Conservation (phyloP, 1,284 basidiomycete species). For the Veloboletus limbatus region DNA sequence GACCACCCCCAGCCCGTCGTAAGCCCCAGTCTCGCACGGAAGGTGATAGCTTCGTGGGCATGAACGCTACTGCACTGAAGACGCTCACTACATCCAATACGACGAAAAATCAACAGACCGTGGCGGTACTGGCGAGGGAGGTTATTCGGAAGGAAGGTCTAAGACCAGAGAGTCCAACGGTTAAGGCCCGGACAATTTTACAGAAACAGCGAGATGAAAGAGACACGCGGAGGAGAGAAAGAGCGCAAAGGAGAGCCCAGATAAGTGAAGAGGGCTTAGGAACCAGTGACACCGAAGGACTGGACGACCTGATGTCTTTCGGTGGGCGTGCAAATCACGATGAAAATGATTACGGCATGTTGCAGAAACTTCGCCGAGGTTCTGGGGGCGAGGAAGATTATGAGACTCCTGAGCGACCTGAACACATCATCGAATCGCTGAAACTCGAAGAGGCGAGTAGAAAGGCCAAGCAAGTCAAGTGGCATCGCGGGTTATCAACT, state of each 20-base stretch:
- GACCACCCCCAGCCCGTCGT: constrained; percentile 40
- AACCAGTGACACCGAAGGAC: constrained; percentile 28
- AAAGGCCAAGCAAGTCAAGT: constrained; percentile 58
- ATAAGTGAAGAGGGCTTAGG: constrained; percentile 40
- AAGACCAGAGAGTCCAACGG: constrained; percentile 75
- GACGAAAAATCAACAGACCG: constrained; percentile 61
- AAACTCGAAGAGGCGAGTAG: constrained; percentile 39
- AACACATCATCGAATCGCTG: constrained; percentile 37
- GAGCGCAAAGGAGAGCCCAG: constrained; percentile 63
- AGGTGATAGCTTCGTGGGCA: constrained; percentile 51
- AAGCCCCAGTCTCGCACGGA: constrained; percentile 38
- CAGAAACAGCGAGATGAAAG: constrained; percentile 74
- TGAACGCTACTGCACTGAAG: constrained; percentile 64
- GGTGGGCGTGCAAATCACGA: constrained; percentile 33
- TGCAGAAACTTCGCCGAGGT: constrained; percentile 51
- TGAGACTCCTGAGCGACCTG: constrained; percentile 53
- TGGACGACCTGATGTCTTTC: constrained; percentile 18
- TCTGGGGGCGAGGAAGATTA: constrained; percentile 85
- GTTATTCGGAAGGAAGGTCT: constrained; percentile 68
- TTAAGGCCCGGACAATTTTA: constrained; percentile 67
- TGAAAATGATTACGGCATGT: constrained; percentile 33
- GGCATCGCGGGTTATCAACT: constrained; percentile 71
- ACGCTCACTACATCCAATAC: constrained; percentile 71
- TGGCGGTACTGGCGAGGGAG: constrained; percentile 48
- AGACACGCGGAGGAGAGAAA: constrained; percentile 54